Percentiles rank a stretch among this genome's conserved stretches.
These are phyloP conservation scores for Podospora appendiculata DNA, from an alignment of 495 filamentous ascomycete species.

Conservation along the genomic window DNA sequence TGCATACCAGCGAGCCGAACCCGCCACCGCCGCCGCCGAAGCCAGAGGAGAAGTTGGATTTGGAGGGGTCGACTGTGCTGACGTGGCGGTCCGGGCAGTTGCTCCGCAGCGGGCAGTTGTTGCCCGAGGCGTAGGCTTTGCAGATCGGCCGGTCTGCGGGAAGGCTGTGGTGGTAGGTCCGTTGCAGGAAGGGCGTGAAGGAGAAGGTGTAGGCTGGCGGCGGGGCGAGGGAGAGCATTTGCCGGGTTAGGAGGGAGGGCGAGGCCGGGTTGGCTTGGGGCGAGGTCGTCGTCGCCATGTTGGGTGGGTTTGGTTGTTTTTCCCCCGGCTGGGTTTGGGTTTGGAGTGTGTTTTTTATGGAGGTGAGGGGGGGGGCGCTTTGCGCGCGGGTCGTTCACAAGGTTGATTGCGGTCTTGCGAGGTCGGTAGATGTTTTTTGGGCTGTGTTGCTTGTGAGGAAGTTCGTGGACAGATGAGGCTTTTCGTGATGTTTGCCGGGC, in stretches of 20 bases:
- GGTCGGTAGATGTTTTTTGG: too few relatives aligned
- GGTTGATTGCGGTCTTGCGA: too few relatives aligned
- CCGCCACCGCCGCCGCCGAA: conserved; percentile 18
- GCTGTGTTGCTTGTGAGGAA: background rate
- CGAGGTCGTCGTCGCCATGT: background rate
- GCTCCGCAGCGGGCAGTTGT: conserved; percentile 72
- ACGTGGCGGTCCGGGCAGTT: conserved; percentile 58
- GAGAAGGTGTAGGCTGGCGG: conserved; percentile 53
- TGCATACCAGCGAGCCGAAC: conserved; percentile 78
- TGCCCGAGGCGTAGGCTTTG: conserved; percentile 62
- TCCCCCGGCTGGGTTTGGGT: background rate
- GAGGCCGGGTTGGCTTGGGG: background rate
- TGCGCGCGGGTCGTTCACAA: background rate
- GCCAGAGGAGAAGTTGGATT: background rate
- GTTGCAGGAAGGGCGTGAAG: conserved; percentile 67
- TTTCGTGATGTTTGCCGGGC: too few relatives aligned
- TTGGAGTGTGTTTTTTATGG: background rate
- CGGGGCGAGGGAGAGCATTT: conserved; percentile 39
- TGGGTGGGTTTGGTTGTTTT: background rate
- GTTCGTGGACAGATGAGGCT: too few relatives aligned
- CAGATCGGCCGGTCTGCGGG: conserved; percentile 65
- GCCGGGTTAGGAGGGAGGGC: background rate
- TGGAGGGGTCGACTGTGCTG: background rate
- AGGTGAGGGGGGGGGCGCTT: background rate
- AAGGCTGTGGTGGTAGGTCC: conserved; percentile 71